Percentiles rank a stretch among this genome's conserved stretches.
phyloP scores from a whole-genome alignment of 805 yeast genomes.

The Ogataea pilisensis region DNA sequence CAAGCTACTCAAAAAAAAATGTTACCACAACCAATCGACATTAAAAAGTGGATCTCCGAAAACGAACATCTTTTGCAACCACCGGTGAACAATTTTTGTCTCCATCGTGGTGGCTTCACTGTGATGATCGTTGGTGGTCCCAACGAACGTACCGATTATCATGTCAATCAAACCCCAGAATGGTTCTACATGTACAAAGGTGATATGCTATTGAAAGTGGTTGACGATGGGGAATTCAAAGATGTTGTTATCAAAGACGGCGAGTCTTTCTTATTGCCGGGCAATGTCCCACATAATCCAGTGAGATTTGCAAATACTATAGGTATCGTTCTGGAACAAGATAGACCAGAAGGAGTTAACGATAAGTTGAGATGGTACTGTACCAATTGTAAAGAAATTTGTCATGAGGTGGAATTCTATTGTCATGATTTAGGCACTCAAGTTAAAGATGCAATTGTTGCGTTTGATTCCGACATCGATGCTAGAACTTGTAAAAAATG shows the following conservation, averaged over 20 bases:
- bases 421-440: constrained; percentile 85
- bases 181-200: constrained; percentile 90
- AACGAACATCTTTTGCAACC: constrained; percentile 76
- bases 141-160: constrained; percentile 89
- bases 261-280: constrained; percentile 83
- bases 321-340: constrained; percentile 90
- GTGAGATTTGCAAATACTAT: constrained; percentile 81
- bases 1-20: too few species aligned
- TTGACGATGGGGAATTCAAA: constrained; percentile 69
- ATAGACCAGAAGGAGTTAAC: constrained; percentile 65
- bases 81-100: constrained; percentile 87
- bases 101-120: constrained; percentile 88
- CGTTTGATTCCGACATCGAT: constrained; percentile 57
- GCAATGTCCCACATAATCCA: constrained; percentile 85
- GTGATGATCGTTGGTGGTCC: constrained; percentile 98
- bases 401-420: constrained; percentile 67
- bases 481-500: constrained; percentile 73
- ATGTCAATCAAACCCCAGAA: constrained; percentile 91
- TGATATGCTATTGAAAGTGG: constrained; percentile 76
- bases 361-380: constrained; percentile 92
- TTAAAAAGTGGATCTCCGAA: constrained; percentile 76
- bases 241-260: constrained; percentile 79
- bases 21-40: constrained; percentile 68
- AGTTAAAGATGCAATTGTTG: constrained; percentile 74
- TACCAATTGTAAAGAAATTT: constrained; percentile 55